These are phyloP conservation scores for Cutaneotrichosporon sp. DNA, from an alignment of 1,284 basidiomycete genomes.

Conservation along the genomic window DNA sequence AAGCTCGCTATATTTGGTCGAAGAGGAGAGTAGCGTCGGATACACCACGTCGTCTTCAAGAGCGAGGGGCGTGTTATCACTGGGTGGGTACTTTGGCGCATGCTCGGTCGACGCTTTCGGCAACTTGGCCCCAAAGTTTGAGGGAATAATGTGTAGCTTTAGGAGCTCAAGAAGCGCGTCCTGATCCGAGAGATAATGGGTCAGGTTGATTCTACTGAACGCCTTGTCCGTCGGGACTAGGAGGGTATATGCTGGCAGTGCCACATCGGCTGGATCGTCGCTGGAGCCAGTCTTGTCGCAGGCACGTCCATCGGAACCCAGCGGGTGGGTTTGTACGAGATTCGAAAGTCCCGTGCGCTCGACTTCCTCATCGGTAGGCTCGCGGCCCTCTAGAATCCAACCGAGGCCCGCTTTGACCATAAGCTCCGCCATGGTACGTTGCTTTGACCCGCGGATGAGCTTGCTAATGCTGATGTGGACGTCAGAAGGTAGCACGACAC, in stretches of 20 bases:
- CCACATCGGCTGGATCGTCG: constrained; percentile 25
- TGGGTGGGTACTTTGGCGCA: constrained; percentile 14
- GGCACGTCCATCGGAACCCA: not conserved
- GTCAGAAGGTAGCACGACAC: constrained; percentile 78
- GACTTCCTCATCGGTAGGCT: constrained; percentile 57
- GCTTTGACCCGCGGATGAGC: constrained; percentile 79
- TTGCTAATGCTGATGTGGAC: constrained; percentile 82
- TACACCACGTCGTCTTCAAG: constrained; percentile 68
- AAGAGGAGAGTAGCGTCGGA: constrained; percentile 61
- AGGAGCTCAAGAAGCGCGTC: constrained; percentile 65
- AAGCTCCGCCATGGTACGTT: constrained; percentile 77
- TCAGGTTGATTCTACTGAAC: constrained; percentile 83
- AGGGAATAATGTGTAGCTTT: constrained; percentile 80
- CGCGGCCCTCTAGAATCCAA: constrained; percentile 81
- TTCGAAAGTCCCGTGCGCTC: constrained; percentile 42
- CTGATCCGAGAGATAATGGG: constrained; percentile 62
- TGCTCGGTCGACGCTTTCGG: constrained; percentile 6
- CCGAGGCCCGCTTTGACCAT: constrained; percentile 75
- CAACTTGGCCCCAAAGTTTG: constrained; percentile 4
- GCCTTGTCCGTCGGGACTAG: constrained; percentile 88
- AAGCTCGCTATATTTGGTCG: constrained; percentile 69
- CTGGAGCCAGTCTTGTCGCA: constrained; percentile 52
- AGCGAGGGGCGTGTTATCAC: constrained; percentile 57
- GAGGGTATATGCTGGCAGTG: constrained; percentile 61
- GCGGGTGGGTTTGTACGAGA: constrained; percentile 12